A percentile compares a stretch with the other conserved stretches of the same genome.
phyloP scores from a whole-genome alignment of 2,329 filamentous ascomycete genomes.

The Verticillium nonalfalfae region DNA sequence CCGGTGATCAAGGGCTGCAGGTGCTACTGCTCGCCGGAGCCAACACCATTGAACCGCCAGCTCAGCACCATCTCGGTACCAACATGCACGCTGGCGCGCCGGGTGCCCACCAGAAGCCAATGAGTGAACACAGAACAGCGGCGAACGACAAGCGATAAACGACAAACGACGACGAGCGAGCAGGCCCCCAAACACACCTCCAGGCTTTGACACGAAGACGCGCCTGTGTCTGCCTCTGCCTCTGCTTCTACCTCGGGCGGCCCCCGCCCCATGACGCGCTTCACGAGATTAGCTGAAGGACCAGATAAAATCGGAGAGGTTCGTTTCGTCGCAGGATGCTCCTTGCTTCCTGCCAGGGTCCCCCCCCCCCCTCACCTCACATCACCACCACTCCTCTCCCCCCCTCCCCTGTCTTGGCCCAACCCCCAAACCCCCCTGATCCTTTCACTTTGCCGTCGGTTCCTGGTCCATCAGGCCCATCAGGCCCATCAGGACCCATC shows the following conservation, averaged over 20 bases:
- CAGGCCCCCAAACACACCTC: no score
- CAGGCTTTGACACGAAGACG: no score
- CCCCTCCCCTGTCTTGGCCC: background rate
- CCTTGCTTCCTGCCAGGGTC: conserved; percentile 2
- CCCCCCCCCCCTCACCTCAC: background rate
- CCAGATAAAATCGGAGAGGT: conserved; percentile 4
- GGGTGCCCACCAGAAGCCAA: background rate
- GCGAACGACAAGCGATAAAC: no score
- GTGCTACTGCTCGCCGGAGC: background rate
- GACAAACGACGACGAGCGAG: no score
- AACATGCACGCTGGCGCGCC: background rate
- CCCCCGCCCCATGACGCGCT: background rate
- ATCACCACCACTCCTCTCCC: no score
- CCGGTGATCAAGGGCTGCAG: background rate
- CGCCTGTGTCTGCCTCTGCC: no score
- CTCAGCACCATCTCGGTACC: background rate
- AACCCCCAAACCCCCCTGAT: background rate
- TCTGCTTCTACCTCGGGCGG: background rate
- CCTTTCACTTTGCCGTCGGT: background rate
- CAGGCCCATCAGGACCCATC: no score
- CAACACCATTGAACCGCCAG: background rate
- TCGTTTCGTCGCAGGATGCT: conserved; percentile 10
- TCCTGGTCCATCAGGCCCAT: no score
- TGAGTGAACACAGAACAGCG: no score
- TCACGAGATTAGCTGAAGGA: background rate